phyloP scores from a whole-genome alignment of 2,329 filamentous ascomycete genomes.

The Camillea tinctor region DNA sequence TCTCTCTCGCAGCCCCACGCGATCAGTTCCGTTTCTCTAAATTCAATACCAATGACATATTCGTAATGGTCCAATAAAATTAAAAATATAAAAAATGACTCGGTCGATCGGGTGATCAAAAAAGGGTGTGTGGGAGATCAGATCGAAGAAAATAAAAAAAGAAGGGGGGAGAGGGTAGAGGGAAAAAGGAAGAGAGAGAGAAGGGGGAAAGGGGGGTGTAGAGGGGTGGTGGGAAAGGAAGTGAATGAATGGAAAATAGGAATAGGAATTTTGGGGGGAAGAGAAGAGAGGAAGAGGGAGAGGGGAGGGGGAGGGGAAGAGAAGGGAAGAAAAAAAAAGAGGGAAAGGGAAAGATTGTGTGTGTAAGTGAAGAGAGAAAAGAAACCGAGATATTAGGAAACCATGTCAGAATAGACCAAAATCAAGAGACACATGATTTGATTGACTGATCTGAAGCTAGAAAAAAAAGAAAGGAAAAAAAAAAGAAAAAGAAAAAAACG shows the following conservation, averaged over 20 bases:
- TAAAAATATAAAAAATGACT: constrained; percentile 22
- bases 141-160: constrained; percentile 20
- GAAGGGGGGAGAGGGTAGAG: constrained; percentile 13
- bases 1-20: constrained; percentile 7
- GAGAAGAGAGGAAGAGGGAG: constrained; percentile 22
- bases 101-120: constrained; percentile 26
- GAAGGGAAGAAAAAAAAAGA: constrained; percentile 3
- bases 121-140: constrained; percentile 22
- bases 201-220: constrained; percentile 22
- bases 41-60: constrained; percentile 2
- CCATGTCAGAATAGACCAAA: neutral
- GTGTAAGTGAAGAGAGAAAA: constrained; percentile 18
- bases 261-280: too few relatives aligned
- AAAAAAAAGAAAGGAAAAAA: constrained; percentile 15
- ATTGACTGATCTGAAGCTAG: constrained; percentile 14
- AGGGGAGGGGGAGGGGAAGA: constrained; percentile 16
- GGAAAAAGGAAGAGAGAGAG: too few relatives aligned
- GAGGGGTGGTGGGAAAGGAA: constrained; percentile 21
- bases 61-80: neutral
- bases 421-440: constrained; percentile 30
- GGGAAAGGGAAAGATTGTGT: constrained; percentile 23
- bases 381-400: constrained; percentile 6
- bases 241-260: constrained; percentile 7
- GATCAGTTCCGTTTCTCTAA: constrained; percentile 6
- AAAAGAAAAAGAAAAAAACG: constrained; percentile 14